Base-by-base conservation (phyloP, 164 flowering plant species). In the Liquidambar formosana region DNA sequence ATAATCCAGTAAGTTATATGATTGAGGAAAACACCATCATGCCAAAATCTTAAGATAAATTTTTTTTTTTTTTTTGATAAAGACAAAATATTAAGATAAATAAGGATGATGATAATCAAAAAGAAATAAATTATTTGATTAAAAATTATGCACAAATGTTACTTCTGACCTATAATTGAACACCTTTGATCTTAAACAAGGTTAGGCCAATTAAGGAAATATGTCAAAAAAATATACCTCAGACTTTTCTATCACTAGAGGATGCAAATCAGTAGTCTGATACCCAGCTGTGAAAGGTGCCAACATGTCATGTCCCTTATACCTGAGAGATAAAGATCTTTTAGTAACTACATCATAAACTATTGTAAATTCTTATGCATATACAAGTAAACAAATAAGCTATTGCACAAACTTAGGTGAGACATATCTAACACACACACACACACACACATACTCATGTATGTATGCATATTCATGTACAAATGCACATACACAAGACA, bases 251-350 rank as follows among this genome's bases (percentile, higher is more conserved):
- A 95, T 95, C 28, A 95, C 83, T 33, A 95, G 75, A 33, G 99
- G 99, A 80, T 91, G 70, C 66, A 80, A 22, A 71, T 93, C 97
- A 33, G 85, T 73, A 67, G 73, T 72, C 71, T 93, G 97, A 92
- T 93, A 89, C 48, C 99, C 99, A 60, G 99, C 90, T 59, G 99
- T 95, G 71, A 95, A 95, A 58, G 99, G 99, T 62, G 99, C 99
- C 76, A 95, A 73, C 99, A 95, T 95, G 77, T 79, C 93, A 82
- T 95, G 99, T 51, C 97, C 97, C 78, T 89, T 88, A 68, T 73
- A 93, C 75, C 99, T 95, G 70, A 28, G 11, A 75, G 60, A 61
- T 56, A 14, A 41, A 41, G 3, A 46, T 49, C 8, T 15, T 5
- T 15, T 49, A 15, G 19, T 15, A n/a, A 15, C 6, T 49, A 49